Base-by-base conservation (phyloP, 352 stramenopile species). In the Pythium dissimile region DNA sequence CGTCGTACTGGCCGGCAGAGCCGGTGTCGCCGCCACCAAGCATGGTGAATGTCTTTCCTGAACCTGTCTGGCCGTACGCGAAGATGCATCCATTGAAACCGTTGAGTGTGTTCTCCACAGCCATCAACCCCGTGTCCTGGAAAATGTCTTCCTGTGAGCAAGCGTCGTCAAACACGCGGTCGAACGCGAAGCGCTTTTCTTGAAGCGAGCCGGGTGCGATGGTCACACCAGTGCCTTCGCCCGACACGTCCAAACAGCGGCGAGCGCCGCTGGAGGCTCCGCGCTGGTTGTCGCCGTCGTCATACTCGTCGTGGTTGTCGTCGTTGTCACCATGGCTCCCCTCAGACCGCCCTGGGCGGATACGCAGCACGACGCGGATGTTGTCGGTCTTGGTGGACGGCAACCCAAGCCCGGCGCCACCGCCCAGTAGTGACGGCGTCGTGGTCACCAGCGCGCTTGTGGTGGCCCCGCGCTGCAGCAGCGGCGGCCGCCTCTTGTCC, bases 61-160 rank as follows among this genome's bases (percentile, higher is more conserved):
- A 92, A 0, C 88, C 88, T 2, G 88, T 96, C 58, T 96, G 86
- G 21, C 88, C 88, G 49, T 96, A 96, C 6, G 88, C 88, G 44
- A 96, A 95, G 49, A 96, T 90, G 54, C 83, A 92, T 31, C 88
- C 88, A 54, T 96, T 94, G 64, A 91, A 96, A 15, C 88, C 88
- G 26, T 87, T 59, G 28, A 96, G 72, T 0, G 80, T 84, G 48
- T 89, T 93, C 43, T 94, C 86, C 8, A 95, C 84, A 0, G 89
- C 84, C 1, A 77, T 75, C 16, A 78, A 66, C 12, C 86, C 88
- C 13, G 77, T 80, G 44, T 88, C 75, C 30, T 87, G 63, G 62
- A 95, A 96, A 23, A 97, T 70, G 35, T 92, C 73, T 39, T 88
- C 81, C 59, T 97, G 88, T 18, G 72, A 68, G 20, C 77, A 82